Evolutionary conservation across 306 rosid species (phyloP).

Genomic region (Parietaria judaica): DNA sequence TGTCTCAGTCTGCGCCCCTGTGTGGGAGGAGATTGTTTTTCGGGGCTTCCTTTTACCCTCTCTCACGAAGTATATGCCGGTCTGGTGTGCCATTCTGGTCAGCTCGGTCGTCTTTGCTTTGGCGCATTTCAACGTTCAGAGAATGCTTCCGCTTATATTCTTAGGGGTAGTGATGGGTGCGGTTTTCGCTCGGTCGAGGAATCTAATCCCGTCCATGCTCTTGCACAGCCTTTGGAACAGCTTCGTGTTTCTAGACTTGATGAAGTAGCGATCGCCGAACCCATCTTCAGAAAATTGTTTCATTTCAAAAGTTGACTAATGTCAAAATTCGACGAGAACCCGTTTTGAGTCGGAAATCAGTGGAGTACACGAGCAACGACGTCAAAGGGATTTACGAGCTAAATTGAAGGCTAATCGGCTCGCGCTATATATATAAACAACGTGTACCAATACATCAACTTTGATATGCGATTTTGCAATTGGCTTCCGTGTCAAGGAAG

Average conservation of each 20-base stretch:
- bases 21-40: conserved; percentile 95
- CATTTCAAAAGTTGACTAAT: too few relatives aligned
- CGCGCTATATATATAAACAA: not conserved
- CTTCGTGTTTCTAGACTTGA: conserved; percentile 72
- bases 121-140: conserved; percentile 87
- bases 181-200: conserved; percentile 76
- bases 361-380: conserved; percentile 1
- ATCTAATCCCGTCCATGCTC: conserved; percentile 82
- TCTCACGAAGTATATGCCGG: conserved; percentile 88
- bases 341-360: conserved; percentile 11
- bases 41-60: conserved; percentile 95
- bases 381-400: not conserved
- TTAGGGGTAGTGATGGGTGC: conserved; percentile 93
- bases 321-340: conserved; percentile 7
- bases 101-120: conserved; percentile 85
- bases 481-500: not conserved
- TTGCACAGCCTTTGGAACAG: conserved; percentile 99
- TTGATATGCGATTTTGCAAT: conserved; percentile 7
- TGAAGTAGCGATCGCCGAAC: conserved; percentile 43
- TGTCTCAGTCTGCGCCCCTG: conserved; percentile 84
- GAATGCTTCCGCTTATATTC: conserved; percentile 88
- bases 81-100: conserved; percentile 82
- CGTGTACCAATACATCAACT: not conserved
- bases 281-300: not conserved
- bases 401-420: conserved; percentile 1